Percentiles rank a stretch among this genome's conserved stretches.
phyloP scores from a whole-genome alignment of 495 filamentous ascomycete genomes.

The Neurospora terricola region DNA sequence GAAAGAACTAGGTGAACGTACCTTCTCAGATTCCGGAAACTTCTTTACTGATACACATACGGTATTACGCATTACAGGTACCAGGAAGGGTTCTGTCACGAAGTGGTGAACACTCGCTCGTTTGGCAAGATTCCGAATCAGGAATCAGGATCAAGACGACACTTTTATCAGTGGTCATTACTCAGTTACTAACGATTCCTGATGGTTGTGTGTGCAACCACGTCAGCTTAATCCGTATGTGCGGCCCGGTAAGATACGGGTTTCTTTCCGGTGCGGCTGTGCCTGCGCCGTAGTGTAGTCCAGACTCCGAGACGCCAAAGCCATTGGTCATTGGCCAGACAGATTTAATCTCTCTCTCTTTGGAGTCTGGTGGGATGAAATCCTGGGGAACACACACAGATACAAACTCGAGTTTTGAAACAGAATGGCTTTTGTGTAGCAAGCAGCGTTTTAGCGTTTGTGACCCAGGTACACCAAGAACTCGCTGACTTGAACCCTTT shows the following conservation, averaged over 20 bases:
- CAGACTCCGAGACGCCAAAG: neutral
- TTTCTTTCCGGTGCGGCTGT: neutral
- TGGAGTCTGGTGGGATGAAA: neutral
- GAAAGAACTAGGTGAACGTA: too few species aligned
- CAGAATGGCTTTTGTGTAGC: neutral
- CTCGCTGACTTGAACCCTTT: neutral
- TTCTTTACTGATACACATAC: too few species aligned
- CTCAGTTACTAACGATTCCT: neutral
- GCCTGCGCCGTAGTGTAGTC: neutral
- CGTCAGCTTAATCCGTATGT: neutral
- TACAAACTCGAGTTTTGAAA: neutral
- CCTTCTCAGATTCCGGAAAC: too few species aligned
- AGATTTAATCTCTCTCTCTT: neutral
- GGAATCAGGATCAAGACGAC: neutral
- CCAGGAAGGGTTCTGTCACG: too few species aligned
- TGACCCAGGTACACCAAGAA: neutral
- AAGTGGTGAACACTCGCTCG: too few species aligned
- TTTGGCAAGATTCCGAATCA: neutral
- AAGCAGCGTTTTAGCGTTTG: neutral
- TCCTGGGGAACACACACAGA: neutral
- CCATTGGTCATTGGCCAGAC: neutral
- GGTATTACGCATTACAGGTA: too few species aligned
- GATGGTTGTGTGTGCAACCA: neutral
- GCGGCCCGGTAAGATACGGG: neutral
- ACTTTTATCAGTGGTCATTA: neutral